phyloP scores from a whole-genome alignment of 169 alveolate genomes.

The Plasmodium blacklocki region DNA sequence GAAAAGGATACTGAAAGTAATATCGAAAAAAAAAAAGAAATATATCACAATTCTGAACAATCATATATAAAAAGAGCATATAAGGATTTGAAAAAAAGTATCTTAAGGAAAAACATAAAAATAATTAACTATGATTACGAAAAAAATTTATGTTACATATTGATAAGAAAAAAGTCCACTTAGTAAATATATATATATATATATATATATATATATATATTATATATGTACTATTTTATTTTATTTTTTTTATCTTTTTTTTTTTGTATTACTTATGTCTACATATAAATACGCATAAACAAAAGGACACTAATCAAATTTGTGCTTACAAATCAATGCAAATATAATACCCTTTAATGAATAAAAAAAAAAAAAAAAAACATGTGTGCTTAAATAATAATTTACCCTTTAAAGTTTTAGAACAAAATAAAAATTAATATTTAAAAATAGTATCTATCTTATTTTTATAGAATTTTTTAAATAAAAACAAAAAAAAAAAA shows the following conservation, averaged over 20 bases:
- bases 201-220: not conserved
- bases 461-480: no score
- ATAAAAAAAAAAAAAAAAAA: no score
- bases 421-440: no score
- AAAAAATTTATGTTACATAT: conserved; percentile 30
- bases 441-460: no score
- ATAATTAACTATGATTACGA: conserved; percentile 39
- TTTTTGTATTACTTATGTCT: not conserved
- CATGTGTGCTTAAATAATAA: no score
- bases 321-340: no score
- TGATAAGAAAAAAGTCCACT: conserved; percentile 10
- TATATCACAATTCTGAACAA: not conserved
- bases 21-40: not conserved
- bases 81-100: conserved; percentile 14
- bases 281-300: not conserved
- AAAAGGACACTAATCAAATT: no score
- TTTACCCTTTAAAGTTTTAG: no score
- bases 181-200: not conserved
- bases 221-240: not conserved
- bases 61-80: conserved; percentile 5
- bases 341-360: no score
- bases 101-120: conserved; percentile 9
- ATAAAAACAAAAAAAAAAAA: no score
- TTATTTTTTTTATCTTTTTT: no score
- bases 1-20: not conserved